These are phyloP conservation scores for Biscogniauxia sp. DNA, from an alignment of 2,329 filamentous ascomycete species.

Conservation along the genomic window DNA sequence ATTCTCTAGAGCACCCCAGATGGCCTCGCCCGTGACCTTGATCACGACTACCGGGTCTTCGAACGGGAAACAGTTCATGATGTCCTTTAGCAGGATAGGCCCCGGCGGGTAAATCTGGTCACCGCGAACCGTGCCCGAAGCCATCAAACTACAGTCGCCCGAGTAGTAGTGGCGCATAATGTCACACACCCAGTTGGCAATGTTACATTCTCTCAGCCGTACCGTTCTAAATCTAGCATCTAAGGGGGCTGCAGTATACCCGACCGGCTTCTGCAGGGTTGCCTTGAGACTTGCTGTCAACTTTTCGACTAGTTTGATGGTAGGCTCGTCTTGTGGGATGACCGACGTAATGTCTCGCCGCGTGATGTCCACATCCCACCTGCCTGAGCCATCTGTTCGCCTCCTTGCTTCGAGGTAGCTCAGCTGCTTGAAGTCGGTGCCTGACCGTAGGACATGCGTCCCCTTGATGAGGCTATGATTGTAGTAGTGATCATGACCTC, in stretches of 20 bases:
- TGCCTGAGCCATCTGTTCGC: conserved; percentile 36
- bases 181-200: conserved; percentile 89
- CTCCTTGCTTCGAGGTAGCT: conserved; percentile 80
- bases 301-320: conserved; percentile 61
- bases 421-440: conserved; percentile 88
- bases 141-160: conserved; percentile 82
- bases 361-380: conserved; percentile 78
- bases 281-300: conserved; percentile 71
- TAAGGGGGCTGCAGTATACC: conserved; percentile 77
- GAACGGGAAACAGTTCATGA: conserved; percentile 89
- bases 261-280: conserved; percentile 78
- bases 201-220: conserved; percentile 72
- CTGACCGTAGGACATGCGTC: conserved; percentile 80
- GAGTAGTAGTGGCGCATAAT: conserved; percentile 82
- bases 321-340: conserved; percentile 62
- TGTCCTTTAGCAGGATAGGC: conserved; percentile 71
- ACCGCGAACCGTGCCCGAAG: conserved; percentile 79
- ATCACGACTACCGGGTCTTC: conserved; percentile 86
- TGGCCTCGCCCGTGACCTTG: conserved; percentile 65
- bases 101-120: conserved; percentile 88
- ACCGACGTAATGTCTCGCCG: conserved; percentile 70
- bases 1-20: conserved; percentile 82
- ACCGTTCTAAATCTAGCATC: conserved; percentile 87
- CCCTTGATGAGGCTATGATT: conserved; percentile 73
- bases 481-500: conserved; percentile 90